Conservation (phyloP, 2,329 filamentous ascomycete genomes). For the Exophiala phaeomuriformis region DNA sequence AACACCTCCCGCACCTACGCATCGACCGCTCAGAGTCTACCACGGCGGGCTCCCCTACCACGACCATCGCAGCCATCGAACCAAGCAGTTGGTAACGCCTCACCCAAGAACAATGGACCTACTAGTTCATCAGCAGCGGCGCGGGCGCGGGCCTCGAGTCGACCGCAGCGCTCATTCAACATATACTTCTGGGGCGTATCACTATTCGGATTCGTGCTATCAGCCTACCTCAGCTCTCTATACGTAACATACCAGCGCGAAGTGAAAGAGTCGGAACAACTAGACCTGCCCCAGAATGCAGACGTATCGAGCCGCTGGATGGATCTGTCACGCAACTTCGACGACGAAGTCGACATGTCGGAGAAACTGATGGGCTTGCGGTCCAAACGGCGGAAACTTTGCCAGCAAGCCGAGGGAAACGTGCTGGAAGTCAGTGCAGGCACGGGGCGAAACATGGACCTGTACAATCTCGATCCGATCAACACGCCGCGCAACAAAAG, state of each 20-base stretch:
- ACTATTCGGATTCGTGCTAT: conserved; percentile 36
- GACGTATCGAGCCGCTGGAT: conserved; percentile 45
- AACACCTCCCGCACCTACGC: conserved; percentile 1
- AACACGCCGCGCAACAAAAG: conserved; percentile 29
- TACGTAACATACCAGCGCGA: conserved; percentile 39
- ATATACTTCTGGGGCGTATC: conserved; percentile 34
- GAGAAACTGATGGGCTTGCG: conserved; percentile 39
- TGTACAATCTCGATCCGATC: conserved; percentile 35
- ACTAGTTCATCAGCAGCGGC: too few relatives aligned
- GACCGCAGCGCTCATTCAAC: conserved; percentile 14
- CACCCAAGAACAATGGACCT: background rate
- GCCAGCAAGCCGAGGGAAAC: conserved; percentile 39
- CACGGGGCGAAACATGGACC: conserved; percentile 44
- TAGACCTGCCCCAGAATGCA: conserved; percentile 24
- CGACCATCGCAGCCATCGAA: background rate
- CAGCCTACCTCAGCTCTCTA: conserved; percentile 39
- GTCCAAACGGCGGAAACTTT: conserved; percentile 36
- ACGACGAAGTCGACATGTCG: conserved; percentile 40
- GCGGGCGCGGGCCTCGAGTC: background rate
- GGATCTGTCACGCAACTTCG: conserved; percentile 37
- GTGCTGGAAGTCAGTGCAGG: conserved; percentile 46
- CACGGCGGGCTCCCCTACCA: background rate
- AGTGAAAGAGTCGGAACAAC: conserved; percentile 22
- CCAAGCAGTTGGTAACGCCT: background rate
- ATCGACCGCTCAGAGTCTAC: background rate